Base-by-base conservation (phyloP, 352 stramenopile species). In the Phytophthora fragariaefolia region DNA sequence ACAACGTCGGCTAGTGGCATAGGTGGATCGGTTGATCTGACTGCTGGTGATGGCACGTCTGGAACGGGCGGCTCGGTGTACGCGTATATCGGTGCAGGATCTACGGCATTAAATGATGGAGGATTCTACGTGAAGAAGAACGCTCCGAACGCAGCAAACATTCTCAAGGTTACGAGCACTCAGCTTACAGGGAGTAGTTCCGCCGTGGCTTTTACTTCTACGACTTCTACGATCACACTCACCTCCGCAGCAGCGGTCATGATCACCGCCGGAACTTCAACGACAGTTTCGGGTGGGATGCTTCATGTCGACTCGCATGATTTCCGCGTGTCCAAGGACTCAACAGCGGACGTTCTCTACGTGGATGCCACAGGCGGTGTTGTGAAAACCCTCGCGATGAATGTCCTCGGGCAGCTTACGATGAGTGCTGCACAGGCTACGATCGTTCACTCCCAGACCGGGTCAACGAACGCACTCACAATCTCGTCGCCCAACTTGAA, bases 221-320 rank as follows among this genome's bases (percentile, higher is more conserved):
- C 73, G 9, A 63, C 54, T 7, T 83, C 83, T 20, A 80, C 75
- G 1, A 69, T 91, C 45, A 47, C 63, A 38, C 64, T 91, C 17
- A 72, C 40, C 15, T 69, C 80, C 5, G 54, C 63, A 18, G 79
- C 75, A 2, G 49, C 60, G 26, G 73, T 91, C 13, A 63, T 69
- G 27, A 86, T 91, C 13, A 73, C 79, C 15, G 34, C 34, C 2
- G 74, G 70, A 13, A 61, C 66, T 23, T 74, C 62, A 15, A 90
- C 80, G 10, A 74, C 74, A 28, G 54, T 91, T 59, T 61, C 72
- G 9, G 79, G 77, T 13, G 80, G 77, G 10, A 28, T 53, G 9
- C 68, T 91, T 51, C 59, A 80, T 40, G 77, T 91, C 20, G 75
- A 85, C 48, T 79, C 71, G 42, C 63, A 86, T 30, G 58, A 82